Evolutionary conservation across 179 eudicot genomes (phyloP).

Genomic region (Beta corolliflora): DNA sequence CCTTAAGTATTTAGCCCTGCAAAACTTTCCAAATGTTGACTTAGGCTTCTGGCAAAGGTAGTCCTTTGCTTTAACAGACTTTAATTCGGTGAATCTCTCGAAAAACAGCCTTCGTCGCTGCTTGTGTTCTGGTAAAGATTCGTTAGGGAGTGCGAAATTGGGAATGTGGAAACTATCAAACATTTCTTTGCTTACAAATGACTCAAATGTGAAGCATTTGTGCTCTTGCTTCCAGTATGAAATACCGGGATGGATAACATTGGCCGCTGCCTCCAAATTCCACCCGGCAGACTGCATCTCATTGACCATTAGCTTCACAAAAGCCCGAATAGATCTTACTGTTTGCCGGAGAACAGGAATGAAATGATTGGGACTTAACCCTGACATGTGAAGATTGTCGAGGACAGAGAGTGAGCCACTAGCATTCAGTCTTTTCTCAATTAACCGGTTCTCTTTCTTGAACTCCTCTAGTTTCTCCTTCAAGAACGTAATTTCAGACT

Average conservation of each 20-base stretch:
- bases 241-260: conserved; percentile 46
- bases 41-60: conserved; percentile 64
- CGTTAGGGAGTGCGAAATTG: conserved; percentile 40
- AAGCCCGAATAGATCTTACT: conserved; percentile 43
- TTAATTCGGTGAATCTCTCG: conserved; percentile 54
- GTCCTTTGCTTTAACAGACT: conserved; percentile 51
- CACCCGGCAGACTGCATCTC: conserved; percentile 54
- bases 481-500: conserved; percentile 37
- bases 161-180: conserved; percentile 64
- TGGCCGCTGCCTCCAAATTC: conserved; percentile 47
- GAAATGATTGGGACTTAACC: conserved; percentile 48
- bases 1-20: conserved; percentile 54
- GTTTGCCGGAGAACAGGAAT: conserved; percentile 44
- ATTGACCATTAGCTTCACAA: conserved; percentile 43
- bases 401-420: conserved; percentile 46
- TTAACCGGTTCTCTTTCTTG: conserved; percentile 40
- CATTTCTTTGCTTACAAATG: conserved; percentile 58
- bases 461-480: conserved; percentile 41
- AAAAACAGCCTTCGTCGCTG: conserved; percentile 48
- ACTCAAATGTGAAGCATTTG: conserved; percentile 57
- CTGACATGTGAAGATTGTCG: conserved; percentile 48
- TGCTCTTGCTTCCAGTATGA: conserved; percentile 45
- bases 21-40: conserved; percentile 62
- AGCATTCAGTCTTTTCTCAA: conserved; percentile 49
- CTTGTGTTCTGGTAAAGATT: conserved; percentile 37